Evolutionary conservation across 2,329 filamentous ascomycete genomes (phyloP), one percentile per base, ranked within the genome.

Genomic region (Grosmannia huntii): DNA sequence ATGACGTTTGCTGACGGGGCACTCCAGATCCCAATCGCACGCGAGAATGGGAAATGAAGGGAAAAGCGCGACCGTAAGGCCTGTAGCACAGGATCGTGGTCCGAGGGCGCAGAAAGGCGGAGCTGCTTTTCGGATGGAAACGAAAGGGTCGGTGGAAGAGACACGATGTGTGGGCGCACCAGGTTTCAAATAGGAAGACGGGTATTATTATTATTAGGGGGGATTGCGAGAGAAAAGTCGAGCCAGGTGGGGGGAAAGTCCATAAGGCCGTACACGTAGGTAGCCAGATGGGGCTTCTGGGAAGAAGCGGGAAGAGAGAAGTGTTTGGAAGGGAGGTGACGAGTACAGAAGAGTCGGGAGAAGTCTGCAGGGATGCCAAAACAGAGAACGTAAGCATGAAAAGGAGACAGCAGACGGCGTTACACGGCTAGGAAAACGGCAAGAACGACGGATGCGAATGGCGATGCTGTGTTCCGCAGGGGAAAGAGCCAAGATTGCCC

Each of bases 101-200:
- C 53, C 46, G 56, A 60, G 48, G 53, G 56, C 53, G 51, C 58
- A 55, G 51, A 57, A 53, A 41, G 57, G 25, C 53, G 38, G 19
- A 50, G 14, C 59, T 36, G 53, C 55, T 31, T n/a, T 57, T 38
- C 25, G n/a, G 41, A 58, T 46, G 55, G 31, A 57, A 57, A 53
- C 38, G 14, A 53, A 41, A 57, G 36, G 38, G 21, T 28, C 50
- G 31, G 49, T 48, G 38, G 38, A 53, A 58, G 21, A 11, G 58
- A 59, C 51, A 28, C 50, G 54, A 25, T 57, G 38, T 54, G 57
- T 58, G 59, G 62, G 60, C 25, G 56, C 60, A 59, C 59, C 23
- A 25, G 57, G 60, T 62, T 62, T 63, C 62, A 63, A 63, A 61
- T 63, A 61, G 53, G 59, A 58, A 52, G 60, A 57, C 33, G 44